Evolutionary conservation across 345 rosid species (phyloP).

Genomic region (Gossypium bickii): DNA sequence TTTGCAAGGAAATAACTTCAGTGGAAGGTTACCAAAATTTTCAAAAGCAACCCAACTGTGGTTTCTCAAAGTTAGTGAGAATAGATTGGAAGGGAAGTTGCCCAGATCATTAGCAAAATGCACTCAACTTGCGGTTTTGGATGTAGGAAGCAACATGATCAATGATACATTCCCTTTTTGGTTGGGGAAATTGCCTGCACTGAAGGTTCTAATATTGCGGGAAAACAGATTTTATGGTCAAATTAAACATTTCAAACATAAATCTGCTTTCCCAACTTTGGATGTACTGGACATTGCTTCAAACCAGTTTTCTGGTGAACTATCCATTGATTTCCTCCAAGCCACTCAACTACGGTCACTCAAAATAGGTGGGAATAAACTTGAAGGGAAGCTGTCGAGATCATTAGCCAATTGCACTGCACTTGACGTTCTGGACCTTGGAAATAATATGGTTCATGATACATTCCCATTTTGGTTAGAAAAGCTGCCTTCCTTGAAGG

Average conservation of each 20-base stretch:
- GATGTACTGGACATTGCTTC: background rate
- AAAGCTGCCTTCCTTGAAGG: background rate
- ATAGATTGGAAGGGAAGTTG: too few species aligned
- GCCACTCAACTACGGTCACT: background rate
- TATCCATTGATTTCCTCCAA: background rate
- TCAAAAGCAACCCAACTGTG: background rate
- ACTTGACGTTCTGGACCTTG: background rate
- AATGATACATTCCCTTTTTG: background rate
- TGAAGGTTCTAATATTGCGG: background rate
- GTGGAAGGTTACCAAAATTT: background rate
- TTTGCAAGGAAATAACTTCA: too few species aligned
- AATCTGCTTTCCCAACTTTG: background rate
- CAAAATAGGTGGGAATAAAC: background rate
- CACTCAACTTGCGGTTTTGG: accelerated
- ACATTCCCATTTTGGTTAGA: background rate
- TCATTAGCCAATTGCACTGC: background rate
- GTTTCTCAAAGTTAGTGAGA: background rate
- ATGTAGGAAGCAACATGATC: background rate
- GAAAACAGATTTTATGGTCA: background rate
- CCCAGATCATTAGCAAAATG: too few species aligned
- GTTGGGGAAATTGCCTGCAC: background rate
- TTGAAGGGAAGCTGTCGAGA: background rate
- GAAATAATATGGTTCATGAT: background rate
- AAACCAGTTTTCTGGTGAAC: background rate
- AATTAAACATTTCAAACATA: background rate